phyloP scores from a whole-genome alignment of 495 filamentous ascomycete species.

The Annulohypoxylon bovei region DNA sequence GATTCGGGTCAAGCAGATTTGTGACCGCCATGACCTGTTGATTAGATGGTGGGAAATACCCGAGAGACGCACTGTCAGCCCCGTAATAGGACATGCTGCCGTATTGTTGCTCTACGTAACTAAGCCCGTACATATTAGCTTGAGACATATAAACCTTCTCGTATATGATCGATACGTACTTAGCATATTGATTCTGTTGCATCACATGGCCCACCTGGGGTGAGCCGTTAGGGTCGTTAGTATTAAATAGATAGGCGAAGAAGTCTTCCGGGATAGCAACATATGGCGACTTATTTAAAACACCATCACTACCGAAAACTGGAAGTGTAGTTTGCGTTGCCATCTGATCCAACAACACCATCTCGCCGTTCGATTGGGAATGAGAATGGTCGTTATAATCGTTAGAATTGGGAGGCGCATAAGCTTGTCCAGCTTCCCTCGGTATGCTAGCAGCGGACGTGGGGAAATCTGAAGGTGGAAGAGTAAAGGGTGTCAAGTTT shows the following conservation, averaged over 20 bases:
- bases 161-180: slow-evolving; percentile 48
- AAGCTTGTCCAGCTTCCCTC: slow-evolving; percentile 47
- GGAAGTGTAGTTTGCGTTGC: slow-evolving; percentile 76
- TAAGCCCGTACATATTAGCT: slow-evolving; percentile 45
- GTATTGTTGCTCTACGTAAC: slow-evolving; percentile 63
- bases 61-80: slow-evolving; percentile 57
- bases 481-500: slow-evolving; percentile 64
- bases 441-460: slow-evolving; percentile 42
- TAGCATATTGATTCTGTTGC: slow-evolving; percentile 56
- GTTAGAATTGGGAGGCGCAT: slow-evolving; percentile 51
- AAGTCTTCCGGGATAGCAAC: slow-evolving; percentile 90
- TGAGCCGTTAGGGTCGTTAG: slow-evolving; percentile 55
- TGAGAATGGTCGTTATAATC: slow-evolving; percentile 58
- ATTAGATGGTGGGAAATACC: slow-evolving; percentile 60
- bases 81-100: slow-evolving; percentile 57
- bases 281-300: slow-evolving; percentile 84
- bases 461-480: slow-evolving; percentile 65
- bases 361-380: slow-evolving; percentile 58
- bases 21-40: slow-evolving; percentile 87
- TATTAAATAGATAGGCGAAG: slow-evolving; percentile 89
- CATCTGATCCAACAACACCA: slow-evolving; percentile 72
- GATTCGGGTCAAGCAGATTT: slow-evolving; percentile 84
- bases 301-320: slow-evolving; percentile 81
- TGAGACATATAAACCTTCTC: not conserved
- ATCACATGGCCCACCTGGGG: slow-evolving; percentile 57